Evolutionary conservation across 257 asterid genomes (phyloP).

Genomic region (Penstemon newberryi): DNA sequence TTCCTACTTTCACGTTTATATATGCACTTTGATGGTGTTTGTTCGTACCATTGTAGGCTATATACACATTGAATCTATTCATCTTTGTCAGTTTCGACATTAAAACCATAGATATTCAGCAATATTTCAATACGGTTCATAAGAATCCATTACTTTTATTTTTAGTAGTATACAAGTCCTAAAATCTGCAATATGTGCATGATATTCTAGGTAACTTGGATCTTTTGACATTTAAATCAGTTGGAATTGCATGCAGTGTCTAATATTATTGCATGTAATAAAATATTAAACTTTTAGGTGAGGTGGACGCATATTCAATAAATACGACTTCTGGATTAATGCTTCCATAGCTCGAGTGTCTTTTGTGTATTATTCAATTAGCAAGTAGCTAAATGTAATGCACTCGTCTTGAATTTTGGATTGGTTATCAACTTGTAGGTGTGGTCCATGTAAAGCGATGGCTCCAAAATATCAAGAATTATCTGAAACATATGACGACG

Average conservation of each 20-base stretch:
- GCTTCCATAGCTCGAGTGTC: not conserved
- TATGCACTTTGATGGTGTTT: not conserved
- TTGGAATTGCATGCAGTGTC: not conserved
- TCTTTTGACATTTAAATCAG: too few relatives aligned
- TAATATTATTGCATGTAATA: too few relatives aligned
- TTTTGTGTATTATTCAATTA: not conserved
- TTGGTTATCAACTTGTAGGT: slow-evolving; percentile 53
- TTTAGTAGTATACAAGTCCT: too few relatives aligned
- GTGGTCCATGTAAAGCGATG: slow-evolving; percentile 90
- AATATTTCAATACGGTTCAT: too few relatives aligned
- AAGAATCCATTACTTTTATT: too few relatives aligned
- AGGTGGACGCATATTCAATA: too few relatives aligned
- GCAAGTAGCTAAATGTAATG: not conserved
- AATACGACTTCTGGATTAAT: not conserved
- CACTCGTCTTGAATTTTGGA: not conserved
- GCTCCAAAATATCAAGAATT: slow-evolving; percentile 75
- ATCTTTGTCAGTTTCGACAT: not conserved
- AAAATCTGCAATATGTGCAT: too few relatives aligned
- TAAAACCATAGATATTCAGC: too few relatives aligned
- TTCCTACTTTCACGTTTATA: not conserved
- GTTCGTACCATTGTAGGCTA: too few relatives aligned
- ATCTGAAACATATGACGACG: slow-evolving; percentile 64
- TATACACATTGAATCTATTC: not conserved
- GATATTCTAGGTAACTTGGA: too few relatives aligned
- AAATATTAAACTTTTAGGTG: too few relatives aligned